Evolutionary conservation across 495 filamentous ascomycete species (phyloP).

Genomic region (Xylaria venustula): DNA sequence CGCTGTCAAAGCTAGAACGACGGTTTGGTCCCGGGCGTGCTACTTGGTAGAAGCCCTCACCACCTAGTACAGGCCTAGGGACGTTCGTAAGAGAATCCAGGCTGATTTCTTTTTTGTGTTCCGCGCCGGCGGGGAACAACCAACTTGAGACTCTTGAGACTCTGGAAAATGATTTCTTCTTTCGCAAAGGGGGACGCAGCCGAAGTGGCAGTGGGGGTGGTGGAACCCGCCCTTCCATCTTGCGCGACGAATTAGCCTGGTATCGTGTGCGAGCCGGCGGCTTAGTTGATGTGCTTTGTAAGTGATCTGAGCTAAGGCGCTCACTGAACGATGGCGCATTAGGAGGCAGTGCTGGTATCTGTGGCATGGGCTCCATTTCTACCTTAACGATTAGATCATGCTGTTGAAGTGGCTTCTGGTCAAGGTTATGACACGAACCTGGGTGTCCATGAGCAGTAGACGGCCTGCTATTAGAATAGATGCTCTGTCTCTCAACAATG

Average conservation of each 20-base stretch:
- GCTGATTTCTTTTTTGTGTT: constrained; percentile 34
- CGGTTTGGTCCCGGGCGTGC: constrained; percentile 29
- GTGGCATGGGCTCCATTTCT: constrained; percentile 46
- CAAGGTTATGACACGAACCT: constrained; percentile 14
- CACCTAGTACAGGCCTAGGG: constrained; percentile 44
- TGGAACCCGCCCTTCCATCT: constrained; percentile 36
- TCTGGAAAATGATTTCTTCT: constrained; percentile 58
- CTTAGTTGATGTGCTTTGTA: constrained; percentile 34
- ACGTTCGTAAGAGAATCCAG: constrained; percentile 47
- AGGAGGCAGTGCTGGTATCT: constrained; percentile 45
- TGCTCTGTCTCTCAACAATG: constrained; percentile 51
- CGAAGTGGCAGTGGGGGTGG: constrained; percentile 53
- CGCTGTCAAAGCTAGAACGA: constrained; percentile 38
- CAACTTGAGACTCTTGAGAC: constrained; percentile 56
- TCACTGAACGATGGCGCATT: constrained; percentile 50
- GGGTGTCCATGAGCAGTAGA: constrained; percentile 37
- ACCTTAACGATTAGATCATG: constrained; percentile 12
- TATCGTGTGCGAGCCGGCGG: constrained; percentile 18
- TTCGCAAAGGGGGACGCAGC: constrained; percentile 48
- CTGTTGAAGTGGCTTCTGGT: neutral
- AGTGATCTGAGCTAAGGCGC: constrained; percentile 42
- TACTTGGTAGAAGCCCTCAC: constrained; percentile 55
- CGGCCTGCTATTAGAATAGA: constrained; percentile 50
- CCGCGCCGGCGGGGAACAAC: constrained; percentile 42
- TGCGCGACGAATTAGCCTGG: constrained; percentile 28